Evolutionary conservation across 2,329 filamentous ascomycete species (phyloP).

Genomic region (Mariannaea sp.): DNA sequence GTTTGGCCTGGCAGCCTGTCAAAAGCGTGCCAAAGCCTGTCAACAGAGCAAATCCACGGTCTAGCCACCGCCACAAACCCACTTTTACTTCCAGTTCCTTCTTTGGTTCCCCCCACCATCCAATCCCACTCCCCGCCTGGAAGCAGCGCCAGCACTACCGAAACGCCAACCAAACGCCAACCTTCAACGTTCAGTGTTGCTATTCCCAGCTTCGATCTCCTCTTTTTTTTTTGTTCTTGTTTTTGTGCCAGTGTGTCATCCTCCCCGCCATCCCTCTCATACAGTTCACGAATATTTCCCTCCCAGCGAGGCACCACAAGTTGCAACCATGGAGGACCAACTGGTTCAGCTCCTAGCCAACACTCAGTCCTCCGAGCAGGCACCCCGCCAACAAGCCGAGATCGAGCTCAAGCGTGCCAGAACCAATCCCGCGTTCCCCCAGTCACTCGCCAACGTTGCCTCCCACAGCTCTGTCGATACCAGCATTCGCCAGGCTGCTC

Average conservation of each 20-base stretch:
- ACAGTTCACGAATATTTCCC: not conserved
- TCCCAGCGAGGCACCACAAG: constrained; percentile 18
- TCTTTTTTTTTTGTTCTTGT: constrained; percentile 4
- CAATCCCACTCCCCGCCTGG: constrained; percentile 16
- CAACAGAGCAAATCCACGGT: constrained; percentile 15
- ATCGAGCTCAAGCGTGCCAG: constrained; percentile 76
- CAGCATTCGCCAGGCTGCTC: constrained; percentile 79
- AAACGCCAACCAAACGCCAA: constrained; percentile 22
- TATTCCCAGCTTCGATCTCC: constrained; percentile 1
- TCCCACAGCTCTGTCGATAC: constrained; percentile 74
- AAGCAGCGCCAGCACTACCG: constrained; percentile 24
- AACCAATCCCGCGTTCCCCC: constrained; percentile 72
- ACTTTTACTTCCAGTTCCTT: constrained; percentile 29
- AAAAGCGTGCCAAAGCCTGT: not conserved
- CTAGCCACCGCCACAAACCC: constrained; percentile 17
- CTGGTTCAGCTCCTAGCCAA: constrained; percentile 85
- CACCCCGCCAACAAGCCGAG: constrained; percentile 83
- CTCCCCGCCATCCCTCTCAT: not conserved
- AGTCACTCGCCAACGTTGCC: constrained; percentile 80
- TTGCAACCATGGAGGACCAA: constrained; percentile 79
- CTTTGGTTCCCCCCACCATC: constrained; percentile 31
- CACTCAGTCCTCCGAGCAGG: constrained; percentile 79
- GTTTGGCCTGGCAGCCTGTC: too few species aligned
- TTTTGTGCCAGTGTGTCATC: not conserved
- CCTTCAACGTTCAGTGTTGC: not conserved